Percentiles rank a stretch among this genome's conserved stretches.
These are phyloP conservation scores for Fusarium miscanthi DNA, from an alignment of 2,329 filamentous ascomycete genomes.

Conservation along the genomic window DNA sequence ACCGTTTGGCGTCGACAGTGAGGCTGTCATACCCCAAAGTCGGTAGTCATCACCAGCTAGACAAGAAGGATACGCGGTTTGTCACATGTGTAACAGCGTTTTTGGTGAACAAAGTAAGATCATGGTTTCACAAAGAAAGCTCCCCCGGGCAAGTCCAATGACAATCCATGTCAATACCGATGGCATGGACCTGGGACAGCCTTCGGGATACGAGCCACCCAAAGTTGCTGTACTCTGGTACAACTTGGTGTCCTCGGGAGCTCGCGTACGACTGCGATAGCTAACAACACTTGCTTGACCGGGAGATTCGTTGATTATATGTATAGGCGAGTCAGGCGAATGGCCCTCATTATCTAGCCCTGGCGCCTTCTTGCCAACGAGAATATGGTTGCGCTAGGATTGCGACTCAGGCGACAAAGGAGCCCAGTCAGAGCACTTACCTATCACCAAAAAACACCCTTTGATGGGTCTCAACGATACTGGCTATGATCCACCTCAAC, in stretches of 20 bases:
- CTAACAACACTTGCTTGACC: background rate
- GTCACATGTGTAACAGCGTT: constrained; percentile 28
- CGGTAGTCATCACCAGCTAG: constrained; percentile 18
- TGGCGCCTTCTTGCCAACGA: background rate
- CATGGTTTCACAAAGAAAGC: constrained; percentile 24
- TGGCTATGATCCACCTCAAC: constrained; percentile 39
- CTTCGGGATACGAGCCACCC: constrained; percentile 21
- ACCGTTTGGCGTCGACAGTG: constrained; percentile 23
- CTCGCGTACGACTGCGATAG: constrained; percentile 5
- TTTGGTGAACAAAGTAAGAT: constrained; percentile 17
- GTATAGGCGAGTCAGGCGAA: constrained; percentile 7
- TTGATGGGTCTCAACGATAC: constrained; percentile 33
- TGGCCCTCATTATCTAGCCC: constrained; percentile 7
- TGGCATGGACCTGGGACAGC: constrained; percentile 47
- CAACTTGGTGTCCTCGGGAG: constrained; percentile 16
- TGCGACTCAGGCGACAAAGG: constrained; percentile 14
- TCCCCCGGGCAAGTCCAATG: constrained; percentile 24
- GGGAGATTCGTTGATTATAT: constrained; percentile 11
- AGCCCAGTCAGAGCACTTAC: constrained; percentile 24
- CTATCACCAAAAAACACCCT: constrained; percentile 26
- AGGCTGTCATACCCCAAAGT: constrained; percentile 24
- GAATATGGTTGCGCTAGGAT: constrained; percentile 20
- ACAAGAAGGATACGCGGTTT: constrained; percentile 11
- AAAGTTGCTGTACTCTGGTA: constrained; percentile 17
- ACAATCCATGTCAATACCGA: constrained; percentile 42